Conservation (phyloP, 2,329 filamentous ascomycete genomes). For the Nothopassalora personata region DNA sequence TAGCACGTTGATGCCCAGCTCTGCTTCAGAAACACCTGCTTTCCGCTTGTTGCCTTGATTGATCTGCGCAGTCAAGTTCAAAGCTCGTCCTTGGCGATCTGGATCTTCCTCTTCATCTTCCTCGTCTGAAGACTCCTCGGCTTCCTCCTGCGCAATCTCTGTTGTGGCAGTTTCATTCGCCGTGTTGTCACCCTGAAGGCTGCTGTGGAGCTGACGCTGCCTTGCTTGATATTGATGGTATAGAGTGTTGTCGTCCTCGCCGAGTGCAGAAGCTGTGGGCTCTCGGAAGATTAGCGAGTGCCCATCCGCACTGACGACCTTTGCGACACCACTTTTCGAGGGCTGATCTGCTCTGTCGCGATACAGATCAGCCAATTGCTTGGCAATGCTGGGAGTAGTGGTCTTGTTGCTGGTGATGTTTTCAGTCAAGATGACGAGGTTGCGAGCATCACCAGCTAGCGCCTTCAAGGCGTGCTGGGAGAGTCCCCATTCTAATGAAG, state of each 20-base stretch:
- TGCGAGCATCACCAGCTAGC: conserved; percentile 70
- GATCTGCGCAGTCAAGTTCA: conserved; percentile 82
- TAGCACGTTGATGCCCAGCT: conserved; percentile 85
- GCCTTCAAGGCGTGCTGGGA: conserved; percentile 72
- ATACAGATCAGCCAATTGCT: conserved; percentile 65
- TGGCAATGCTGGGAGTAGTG: conserved; percentile 55
- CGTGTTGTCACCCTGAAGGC: conserved; percentile 63
- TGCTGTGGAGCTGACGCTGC: conserved; percentile 79
- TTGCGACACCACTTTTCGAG: conserved; percentile 41
- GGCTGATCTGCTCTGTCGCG: conserved; percentile 24
- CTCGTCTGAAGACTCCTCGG: conserved; percentile 76
- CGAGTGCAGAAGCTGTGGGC: conserved; percentile 59
- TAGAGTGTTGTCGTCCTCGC: conserved; percentile 66
- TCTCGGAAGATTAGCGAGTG: conserved; percentile 44
- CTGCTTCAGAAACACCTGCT: conserved; percentile 78
- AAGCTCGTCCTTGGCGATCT: conserved; percentile 83
- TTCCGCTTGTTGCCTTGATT: conserved; percentile 77
- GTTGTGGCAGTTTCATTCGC: conserved; percentile 68
- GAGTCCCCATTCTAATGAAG: conserved; percentile 90
- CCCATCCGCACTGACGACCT: conserved; percentile 46
- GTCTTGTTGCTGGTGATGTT: conserved; percentile 47
- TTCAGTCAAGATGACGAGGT: conserved; percentile 84
- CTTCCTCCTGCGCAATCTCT: conserved; percentile 61
- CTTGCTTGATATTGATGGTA: conserved; percentile 93
- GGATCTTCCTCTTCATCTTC: conserved; percentile 87